Evolutionary conservation across 352 stramenopile species (phyloP), one percentile per base, ranked within the genome.

Genomic region (Phytopythium mirpurense): DNA sequence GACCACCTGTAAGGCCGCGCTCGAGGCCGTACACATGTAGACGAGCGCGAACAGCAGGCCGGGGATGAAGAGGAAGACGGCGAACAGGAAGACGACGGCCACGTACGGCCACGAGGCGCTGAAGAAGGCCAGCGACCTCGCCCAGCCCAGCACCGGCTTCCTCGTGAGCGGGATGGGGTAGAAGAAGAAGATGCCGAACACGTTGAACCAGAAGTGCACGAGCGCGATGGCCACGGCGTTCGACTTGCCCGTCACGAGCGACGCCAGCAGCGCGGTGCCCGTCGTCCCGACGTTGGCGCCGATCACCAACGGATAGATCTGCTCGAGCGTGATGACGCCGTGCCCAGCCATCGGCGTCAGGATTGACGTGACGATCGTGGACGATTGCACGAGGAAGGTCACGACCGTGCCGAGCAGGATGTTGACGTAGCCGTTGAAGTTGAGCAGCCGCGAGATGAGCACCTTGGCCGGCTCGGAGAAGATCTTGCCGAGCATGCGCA

Each of bases 281-380:
- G 90, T 97, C 23, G 92, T 97, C 26, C 90, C 92, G 54, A 97
- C 75, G 63, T 98, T 97, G 54, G 92, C 86, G 60, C 90, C 92
- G 36, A 98, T 77, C 59, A 93, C 90, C 36, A 98, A 57, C 26
- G 90, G 88, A 51, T 93, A 86, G 56, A 97, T 93, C 49, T 86
- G 81, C 51, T 97, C 85, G 16, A 98, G 67, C 23, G 73, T 80
- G 60, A 98, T 75, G 29, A 95, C 76, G 56, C 80, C 83, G 26
- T 96, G 63, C 34, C 89, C 91, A 34, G 95, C 92, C 48, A 98
- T 58, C 7, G 90, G 92, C 19, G 88, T 96, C 40, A 86, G 65
- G n/a, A 83, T 87, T 47, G 83, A 96, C 0, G 87, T 97, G 23
- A 94, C 95, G 24, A 98, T 84, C 15, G 85, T 95, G 19, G 83